phyloP scores from a whole-genome alignment of 1,139 yeast species.

The Suhomyces coccinellae region DNA sequence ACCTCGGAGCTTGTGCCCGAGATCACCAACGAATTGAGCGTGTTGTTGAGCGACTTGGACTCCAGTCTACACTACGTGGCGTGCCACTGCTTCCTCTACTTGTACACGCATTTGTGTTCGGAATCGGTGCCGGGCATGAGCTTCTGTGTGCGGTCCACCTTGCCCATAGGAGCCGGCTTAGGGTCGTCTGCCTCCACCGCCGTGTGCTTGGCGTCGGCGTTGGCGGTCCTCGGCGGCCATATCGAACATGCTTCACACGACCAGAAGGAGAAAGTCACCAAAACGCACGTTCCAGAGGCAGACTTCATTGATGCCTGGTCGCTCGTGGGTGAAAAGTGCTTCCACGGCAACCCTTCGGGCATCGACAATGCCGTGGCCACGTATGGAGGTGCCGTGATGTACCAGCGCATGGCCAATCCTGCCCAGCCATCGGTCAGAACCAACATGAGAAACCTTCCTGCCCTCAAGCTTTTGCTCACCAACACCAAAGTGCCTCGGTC shows the following conservation, averaged over 20 bases:
- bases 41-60: slow-evolving; percentile 45
- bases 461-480: slow-evolving; percentile 70
- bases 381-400: slow-evolving; percentile 93
- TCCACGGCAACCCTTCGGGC: slow-evolving; percentile 97
- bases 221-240: slow-evolving; percentile 63
- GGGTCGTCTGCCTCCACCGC: slow-evolving; percentile 94
- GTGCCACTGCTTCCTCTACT: slow-evolving; percentile 79
- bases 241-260: slow-evolving; percentile 35
- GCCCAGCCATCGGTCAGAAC: slow-evolving; percentile 59
- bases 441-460: slow-evolving; percentile 72
- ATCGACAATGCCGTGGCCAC: slow-evolving; percentile 97
- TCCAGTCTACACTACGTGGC: slow-evolving; percentile 74
- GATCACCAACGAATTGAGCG: slow-evolving; percentile 50
- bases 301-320: slow-evolving; percentile 82
- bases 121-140: slow-evolving; percentile 49
- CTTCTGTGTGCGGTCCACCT: slow-evolving; percentile 73
- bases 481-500: slow-evolving; percentile 86
- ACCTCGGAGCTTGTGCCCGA: slow-evolving; percentile 63
- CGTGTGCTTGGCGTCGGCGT: slow-evolving; percentile 79
- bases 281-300: slow-evolving; percentile 46
- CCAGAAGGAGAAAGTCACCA: slow-evolving; percentile 28
- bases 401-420: slow-evolving; percentile 61
- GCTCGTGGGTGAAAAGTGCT: slow-evolving; percentile 89
- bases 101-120: slow-evolving; percentile 61
- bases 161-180: slow-evolving; percentile 96